A percentile compares a stretch with the other conserved stretches of the same genome.
phyloP scores from a whole-genome alignment of 148 eudicot species.

The Rhododendron griersonianum region DNA sequence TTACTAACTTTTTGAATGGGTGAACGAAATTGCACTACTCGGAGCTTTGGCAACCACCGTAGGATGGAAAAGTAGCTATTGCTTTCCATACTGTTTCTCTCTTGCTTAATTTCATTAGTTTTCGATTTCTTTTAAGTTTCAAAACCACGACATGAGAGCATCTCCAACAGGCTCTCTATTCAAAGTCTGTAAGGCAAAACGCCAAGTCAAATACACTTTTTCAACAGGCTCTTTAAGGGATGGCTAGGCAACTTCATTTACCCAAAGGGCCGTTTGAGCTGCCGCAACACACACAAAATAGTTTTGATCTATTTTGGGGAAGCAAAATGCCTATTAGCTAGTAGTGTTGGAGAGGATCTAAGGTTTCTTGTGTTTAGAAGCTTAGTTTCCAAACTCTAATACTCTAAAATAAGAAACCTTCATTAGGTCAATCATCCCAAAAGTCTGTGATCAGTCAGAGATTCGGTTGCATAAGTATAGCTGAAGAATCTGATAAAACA shows the following conservation, averaged over 20 bases:
- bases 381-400: not conserved
- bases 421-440: slow-evolving; percentile 12
- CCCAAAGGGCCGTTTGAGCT: not conserved
- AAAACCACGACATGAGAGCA: not conserved
- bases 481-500: slow-evolving; percentile 11
- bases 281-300: too few species aligned
- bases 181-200: not conserved
- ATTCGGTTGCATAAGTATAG: slow-evolving; percentile 19
- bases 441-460: slow-evolving; percentile 24
- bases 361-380: not conserved
- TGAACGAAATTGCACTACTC: too few species aligned
- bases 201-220: not conserved
- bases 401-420: not conserved
- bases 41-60: too few species aligned
- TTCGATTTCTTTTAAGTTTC: too few species aligned
- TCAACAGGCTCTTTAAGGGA: not conserved
- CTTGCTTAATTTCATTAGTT: too few species aligned
- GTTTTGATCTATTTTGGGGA: not conserved
- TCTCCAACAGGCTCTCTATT: not conserved
- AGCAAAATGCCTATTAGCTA: not conserved
- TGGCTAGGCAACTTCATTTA: not conserved
- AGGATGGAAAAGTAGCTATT: too few species aligned
- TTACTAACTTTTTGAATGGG: too few species aligned
- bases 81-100: too few species aligned
- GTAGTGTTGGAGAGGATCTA: not conserved